These are phyloP conservation scores for Fusarium pseudocircinatum DNA, from an alignment of 2,329 filamentous ascomycete genomes.

Conservation along the genomic window DNA sequence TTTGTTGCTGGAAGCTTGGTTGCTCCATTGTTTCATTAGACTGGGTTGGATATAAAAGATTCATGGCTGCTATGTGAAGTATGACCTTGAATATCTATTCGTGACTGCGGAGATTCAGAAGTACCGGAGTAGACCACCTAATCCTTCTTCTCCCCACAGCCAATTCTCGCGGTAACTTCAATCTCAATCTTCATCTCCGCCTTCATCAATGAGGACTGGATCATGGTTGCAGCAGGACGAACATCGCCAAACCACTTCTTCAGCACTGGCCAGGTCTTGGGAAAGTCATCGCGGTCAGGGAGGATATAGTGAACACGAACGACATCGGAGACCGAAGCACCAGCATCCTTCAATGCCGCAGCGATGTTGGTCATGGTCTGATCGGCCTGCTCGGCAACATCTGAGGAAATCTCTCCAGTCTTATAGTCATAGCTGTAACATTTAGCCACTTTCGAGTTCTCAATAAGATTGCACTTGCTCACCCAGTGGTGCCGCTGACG, in stretches of 20 bases:
- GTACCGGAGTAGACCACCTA: not conserved
- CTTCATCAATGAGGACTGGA: constrained; percentile 61
- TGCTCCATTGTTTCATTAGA: constrained; percentile 43
- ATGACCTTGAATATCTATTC: not conserved
- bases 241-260: constrained; percentile 60
- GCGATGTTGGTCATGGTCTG: constrained; percentile 60
- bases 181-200: constrained; percentile 59
- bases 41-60: not conserved
- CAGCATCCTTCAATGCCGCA: constrained; percentile 56
- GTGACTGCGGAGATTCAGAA: not conserved
- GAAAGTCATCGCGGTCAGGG: constrained; percentile 58
- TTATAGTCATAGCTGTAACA: constrained; percentile 60
- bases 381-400: constrained; percentile 59
- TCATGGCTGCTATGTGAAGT: not conserved
- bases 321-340: constrained; percentile 55
- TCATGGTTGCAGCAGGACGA: constrained; percentile 64
- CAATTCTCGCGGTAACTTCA: constrained; percentile 53
- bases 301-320: constrained; percentile 64
- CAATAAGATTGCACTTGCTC: not conserved
- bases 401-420: constrained; percentile 55
- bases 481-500: constrained; percentile 66
- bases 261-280: constrained; percentile 60
- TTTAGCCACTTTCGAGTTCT: not conserved
- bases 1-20: constrained; percentile 61
- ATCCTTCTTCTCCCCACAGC: constrained; percentile 21